Evolutionary conservation across 108 stramenopile species (phyloP), one percentile per base, ranked within the genome.

Genomic region (Discostella stelligeroides): DNA sequence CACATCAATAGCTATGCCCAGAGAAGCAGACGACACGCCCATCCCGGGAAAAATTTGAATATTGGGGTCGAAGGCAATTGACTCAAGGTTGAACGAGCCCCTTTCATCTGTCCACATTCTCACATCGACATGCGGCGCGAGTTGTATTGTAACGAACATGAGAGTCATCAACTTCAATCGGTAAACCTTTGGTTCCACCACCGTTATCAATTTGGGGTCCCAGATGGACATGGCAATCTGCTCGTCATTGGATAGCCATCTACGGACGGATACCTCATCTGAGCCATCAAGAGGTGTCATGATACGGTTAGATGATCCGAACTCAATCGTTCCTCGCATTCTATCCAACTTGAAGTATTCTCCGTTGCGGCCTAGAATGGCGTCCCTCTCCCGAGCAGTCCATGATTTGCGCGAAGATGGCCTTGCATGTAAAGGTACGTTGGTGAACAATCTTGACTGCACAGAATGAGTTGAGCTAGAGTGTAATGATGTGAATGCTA

Each of bases 71-170:
- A 89, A 92, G 21, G 53, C 86, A 2, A 87, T 68, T 3, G 89
- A 90, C 62, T 90, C 87, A 12, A 92, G 51, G 27, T 66, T 73
- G 70, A 92, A 90, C 4, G 84, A 84, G 12, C 53, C 60, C 40
- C 24, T 53, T 15, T 42, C 55, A 23, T 82, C 77, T 4, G 88
- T 87, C 81, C 82, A 88, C 89, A 92, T 90, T 37, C 85, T 50
- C 7, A 90, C 66, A 75, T 90, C 89, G 7, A 92, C 92, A 27
- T 74, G 78, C 7, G 92, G 92, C 12, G 84, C 64, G 20, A 90
- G 74, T 56, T 87, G 79, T 17, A 92, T 78, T 3, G 92, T 90
- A 13, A 92, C 86, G 66, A 92, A 92, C 83, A 88, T 86, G 27
- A 92, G 63, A 28, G 76, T 85, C 92, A 92, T 92, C 27, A 86